phyloP scores from a whole-genome alignment of 345 rosid genomes.

The Dipteronia sinensis region DNA sequence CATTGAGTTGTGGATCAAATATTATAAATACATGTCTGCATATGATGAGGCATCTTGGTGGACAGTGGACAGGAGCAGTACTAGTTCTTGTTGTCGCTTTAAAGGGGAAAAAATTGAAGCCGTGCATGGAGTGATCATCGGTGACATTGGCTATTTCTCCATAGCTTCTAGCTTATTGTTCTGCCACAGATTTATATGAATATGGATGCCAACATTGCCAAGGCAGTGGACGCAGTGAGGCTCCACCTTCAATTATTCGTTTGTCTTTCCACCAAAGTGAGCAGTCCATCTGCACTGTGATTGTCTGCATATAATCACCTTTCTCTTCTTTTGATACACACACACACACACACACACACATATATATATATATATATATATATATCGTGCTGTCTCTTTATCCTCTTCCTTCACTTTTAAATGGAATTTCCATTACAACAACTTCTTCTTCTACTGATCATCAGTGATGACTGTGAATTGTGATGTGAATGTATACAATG shows the following conservation, averaged over 20 bases:
- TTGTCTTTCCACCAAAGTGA: constrained; percentile 16
- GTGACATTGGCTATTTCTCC: constrained; percentile 10
- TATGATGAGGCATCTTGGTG: background rate
- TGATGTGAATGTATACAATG: too few relatives aligned
- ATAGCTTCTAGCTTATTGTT: background rate
- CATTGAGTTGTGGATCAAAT: too few relatives aligned
- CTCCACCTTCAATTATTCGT: constrained; percentile 21
- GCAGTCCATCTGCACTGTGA: too few relatives aligned
- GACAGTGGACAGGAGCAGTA: background rate
- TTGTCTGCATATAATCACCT: too few relatives aligned
- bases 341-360: too few relatives aligned
- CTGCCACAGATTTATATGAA: too few relatives aligned
- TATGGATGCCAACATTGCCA: too few relatives aligned
- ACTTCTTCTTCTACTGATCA: too few relatives aligned
- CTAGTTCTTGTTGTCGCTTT: background rate
- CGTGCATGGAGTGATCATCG: background rate
- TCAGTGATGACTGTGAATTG: too few relatives aligned
- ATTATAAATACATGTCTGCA: background rate
- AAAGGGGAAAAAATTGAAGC: background rate
- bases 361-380: too few relatives aligned
- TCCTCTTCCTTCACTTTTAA: background rate
- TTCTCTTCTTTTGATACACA: too few relatives aligned
- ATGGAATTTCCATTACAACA: too few relatives aligned
- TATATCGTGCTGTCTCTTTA: background rate
- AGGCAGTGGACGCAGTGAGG: background rate